Evolutionary conservation across 192 early-diverging fungal genomes (phyloP), one percentile per base, ranked within the genome.

Genomic region (Piromyces finnis): DNA sequence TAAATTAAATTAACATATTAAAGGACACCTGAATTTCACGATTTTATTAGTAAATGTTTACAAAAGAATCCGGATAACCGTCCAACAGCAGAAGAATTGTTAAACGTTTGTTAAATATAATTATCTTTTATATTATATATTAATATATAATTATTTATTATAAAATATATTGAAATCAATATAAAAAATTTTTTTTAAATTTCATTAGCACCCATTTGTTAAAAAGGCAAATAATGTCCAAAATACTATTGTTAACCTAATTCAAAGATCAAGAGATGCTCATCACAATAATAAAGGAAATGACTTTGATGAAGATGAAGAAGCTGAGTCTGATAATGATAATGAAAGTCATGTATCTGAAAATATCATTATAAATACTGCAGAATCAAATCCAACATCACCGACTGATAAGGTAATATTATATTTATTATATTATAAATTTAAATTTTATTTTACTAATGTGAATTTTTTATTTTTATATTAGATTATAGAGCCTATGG

Each of bases 61-160:
- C 83, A 90, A 78, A 90, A 90, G 79, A 83, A 89, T 83, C 89
- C 89, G 15, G 88, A 84, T 29, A 78, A 83, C 79, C 83, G 89
- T 29, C 84, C 85, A 27, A 86, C 78, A 14, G 87, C 87, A 11
- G 81, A 81, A 39, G 78, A 87, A 77, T 82, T 89, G 16, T 79
- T 88, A 79, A 39, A 85, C 78, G 88, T 88, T 84, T 29, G n/a
- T n/a, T n/a, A n/a, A n/a, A n/a, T n/a, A n/a, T n/a, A n/a, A n/a
- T n/a, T n/a, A n/a, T n/a, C n/a, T n/a, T n/a, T n/a, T n/a, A n/a
- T n/a, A n/a, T n/a, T n/a, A n/a, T n/a, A 84, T 28, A 82, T 77
- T 26, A 12, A 5, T n/a, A 29, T 22, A 86, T 26, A 30, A 14
- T 81, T 29, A 3, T 85, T 7, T 68, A 3, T 29, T 22, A 3